A percentile compares a stretch with the other conserved stretches of the same genome.
phyloP scores from a whole-genome alignment of 2,329 filamentous ascomycete species.

The Fusarium sulawesiense region DNA sequence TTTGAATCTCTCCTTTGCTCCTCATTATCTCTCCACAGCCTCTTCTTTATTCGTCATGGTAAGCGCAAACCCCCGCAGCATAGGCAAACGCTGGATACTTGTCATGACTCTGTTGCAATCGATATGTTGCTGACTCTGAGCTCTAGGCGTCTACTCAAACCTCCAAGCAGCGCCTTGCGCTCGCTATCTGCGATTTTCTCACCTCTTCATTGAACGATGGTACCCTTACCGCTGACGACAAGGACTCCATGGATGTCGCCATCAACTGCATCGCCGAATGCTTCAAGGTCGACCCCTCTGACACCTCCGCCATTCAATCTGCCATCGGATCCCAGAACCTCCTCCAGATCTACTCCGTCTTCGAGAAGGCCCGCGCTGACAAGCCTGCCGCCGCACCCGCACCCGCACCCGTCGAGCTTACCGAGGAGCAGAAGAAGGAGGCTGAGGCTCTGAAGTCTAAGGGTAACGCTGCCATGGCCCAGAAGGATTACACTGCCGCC shows the following conservation, averaged over 20 bases:
- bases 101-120: slow-evolving; percentile 5
- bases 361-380: slow-evolving; percentile 81
- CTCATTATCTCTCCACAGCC: background rate
- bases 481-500: slow-evolving; percentile 86
- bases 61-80: slow-evolving; percentile 22
- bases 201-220: slow-evolving; percentile 86
- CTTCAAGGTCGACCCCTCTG: slow-evolving; percentile 91
- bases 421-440: slow-evolving; percentile 75
- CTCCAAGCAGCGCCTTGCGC: slow-evolving; percentile 86
- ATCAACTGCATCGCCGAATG: slow-evolving; percentile 93
- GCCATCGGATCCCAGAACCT: slow-evolving; percentile 90
- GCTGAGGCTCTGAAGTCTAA: slow-evolving; percentile 90
- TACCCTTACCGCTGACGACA: slow-evolving; percentile 86
- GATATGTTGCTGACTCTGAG: slow-evolving; percentile 14
- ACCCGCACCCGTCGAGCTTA: slow-evolving; percentile 48
- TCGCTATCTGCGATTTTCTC: slow-evolving; percentile 97
- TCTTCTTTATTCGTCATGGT: slow-evolving; percentile 27
- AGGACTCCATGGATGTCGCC: slow-evolving; percentile 93
- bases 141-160: slow-evolving; percentile 53
- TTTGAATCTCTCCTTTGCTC: background rate
- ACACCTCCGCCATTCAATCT: slow-evolving; percentile 76
- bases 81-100: slow-evolving; percentile 5
- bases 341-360: slow-evolving; percentile 91
- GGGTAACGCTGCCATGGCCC: slow-evolving; percentile 94
- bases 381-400: slow-evolving; percentile 53